Base-by-base conservation (phyloP, 345 rosid species). In the Raphanus raphanistrum region DNA sequence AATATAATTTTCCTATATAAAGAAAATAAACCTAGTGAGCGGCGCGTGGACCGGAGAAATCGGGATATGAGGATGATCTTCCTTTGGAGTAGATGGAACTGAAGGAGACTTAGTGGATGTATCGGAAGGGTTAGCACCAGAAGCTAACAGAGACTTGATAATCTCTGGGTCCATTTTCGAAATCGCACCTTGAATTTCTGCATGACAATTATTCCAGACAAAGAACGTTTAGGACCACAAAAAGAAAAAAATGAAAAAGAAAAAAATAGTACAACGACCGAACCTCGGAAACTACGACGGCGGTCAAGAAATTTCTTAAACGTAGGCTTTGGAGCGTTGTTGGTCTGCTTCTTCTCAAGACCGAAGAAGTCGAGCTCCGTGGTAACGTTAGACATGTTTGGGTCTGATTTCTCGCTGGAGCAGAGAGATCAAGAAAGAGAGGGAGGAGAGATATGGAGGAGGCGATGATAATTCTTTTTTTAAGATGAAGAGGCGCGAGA, bases 101-200 rank as follows among this genome's bases (percentile, higher is more conserved):
- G 90, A 77, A 32, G 50, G 60, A 25, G 88, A 68, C 16, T 73
- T 79, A 15, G 58, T 71, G 0, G 79, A 52, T 13, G 60, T 52
- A 21, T 75, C 80, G 1, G 73, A 21, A 26, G 4, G 71, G 16
- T 45, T 55, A 58, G 68, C 78, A 63, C 82, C 85, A 6, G 91
- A 88, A 29, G 88, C 77, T 78, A 94, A 85, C 73, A 94, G 84
- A 5, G 93, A 88, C 76, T 82, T 89, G 28, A 94, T 82, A 28
- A 94, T 81, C 82, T 86, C 88, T 0, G 97, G 97, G 77, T 92
- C 84, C 5, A 94, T 88, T 87, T 86, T 92, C 25, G 98, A 92
- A 74, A 94, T 91, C 70, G 92, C 92, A 6, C 90, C 77, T 80
- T 93, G 98, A 41, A 89, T 84, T 8, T 85, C 98, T 93, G 81